phyloP scores from a whole-genome alignment of 73 alveolate species.

The Stentor coeruleus region DNA sequence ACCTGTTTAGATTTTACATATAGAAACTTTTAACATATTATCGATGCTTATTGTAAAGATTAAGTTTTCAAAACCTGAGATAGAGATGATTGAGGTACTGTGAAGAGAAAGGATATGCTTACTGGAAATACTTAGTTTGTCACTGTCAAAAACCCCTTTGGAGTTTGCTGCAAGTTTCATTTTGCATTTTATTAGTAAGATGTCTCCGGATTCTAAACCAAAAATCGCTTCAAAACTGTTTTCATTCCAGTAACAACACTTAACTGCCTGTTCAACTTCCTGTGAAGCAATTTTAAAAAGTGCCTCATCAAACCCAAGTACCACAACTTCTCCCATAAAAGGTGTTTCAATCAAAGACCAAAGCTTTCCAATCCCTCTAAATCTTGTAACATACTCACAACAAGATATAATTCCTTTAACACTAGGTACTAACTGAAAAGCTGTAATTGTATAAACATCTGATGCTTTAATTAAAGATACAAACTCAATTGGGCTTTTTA shows the following conservation, averaged over 20 bases:
- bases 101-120: neutral
- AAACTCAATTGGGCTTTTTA: neutral
- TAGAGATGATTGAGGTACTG: neutral
- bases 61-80: neutral
- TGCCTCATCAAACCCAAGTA: neutral
- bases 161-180: neutral
- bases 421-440: neutral
- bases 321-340: neutral
- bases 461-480: neutral
- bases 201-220: neutral
- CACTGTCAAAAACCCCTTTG: neutral
- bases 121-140: neutral
- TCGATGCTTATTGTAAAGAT: neutral
- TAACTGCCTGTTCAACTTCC: neutral
- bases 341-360: neutral
- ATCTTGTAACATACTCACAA: neutral
- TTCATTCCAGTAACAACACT: neutral
- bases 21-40: neutral
- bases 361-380: neutral
- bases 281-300: neutral
- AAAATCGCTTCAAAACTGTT: neutral
- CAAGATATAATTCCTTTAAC: neutral
- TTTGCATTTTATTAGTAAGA: too few species aligned
- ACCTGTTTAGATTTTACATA: too few species aligned
- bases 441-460: neutral